Conservation (phyloP, 345 rosid genomes). For the Camelina laxa region DNA sequence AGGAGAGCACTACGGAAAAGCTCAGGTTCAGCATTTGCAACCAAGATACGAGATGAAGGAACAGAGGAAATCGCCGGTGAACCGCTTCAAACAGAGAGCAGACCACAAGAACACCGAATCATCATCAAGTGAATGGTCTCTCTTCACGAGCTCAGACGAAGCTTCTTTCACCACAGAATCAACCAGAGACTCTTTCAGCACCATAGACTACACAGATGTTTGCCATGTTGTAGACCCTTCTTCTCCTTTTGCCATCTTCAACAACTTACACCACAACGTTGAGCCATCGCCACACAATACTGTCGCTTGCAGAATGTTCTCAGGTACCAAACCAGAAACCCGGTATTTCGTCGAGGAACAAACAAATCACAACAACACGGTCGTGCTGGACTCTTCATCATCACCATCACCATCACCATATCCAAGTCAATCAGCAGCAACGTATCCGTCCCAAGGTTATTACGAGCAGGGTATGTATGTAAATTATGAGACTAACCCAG, state of each 20-base stretch:
- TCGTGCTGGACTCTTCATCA: constrained; percentile 29
- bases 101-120: constrained; percentile 53
- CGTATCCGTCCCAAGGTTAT: constrained; percentile 29
- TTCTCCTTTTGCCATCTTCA: constrained; percentile 60
- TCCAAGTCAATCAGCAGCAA: background rate
- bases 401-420: background rate
- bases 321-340: constrained; percentile 55
- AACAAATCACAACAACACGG: constrained; percentile 38
- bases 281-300: constrained; percentile 54
- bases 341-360: constrained; percentile 55
- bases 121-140: constrained; percentile 81
- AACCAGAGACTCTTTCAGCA: constrained; percentile 86
- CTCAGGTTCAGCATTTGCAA: constrained; percentile 41
- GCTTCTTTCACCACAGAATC: constrained; percentile 91
- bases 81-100: constrained; percentile 37
- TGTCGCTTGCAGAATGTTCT: constrained; percentile 62
- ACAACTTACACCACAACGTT: constrained; percentile 46
- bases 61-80: constrained; percentile 50
- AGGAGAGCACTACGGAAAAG: constrained; percentile 46
- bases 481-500: constrained; percentile 52
- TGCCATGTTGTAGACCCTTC: constrained; percentile 55
- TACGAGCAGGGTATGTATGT: constrained; percentile 50
- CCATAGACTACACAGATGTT: constrained; percentile 62
- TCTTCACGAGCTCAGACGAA: constrained; percentile 89
- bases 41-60: constrained; percentile 49